These are phyloP conservation scores for Nothophytophthora sp. DNA, from an alignment of 352 stramenopile species.

Conservation along the genomic window DNA sequence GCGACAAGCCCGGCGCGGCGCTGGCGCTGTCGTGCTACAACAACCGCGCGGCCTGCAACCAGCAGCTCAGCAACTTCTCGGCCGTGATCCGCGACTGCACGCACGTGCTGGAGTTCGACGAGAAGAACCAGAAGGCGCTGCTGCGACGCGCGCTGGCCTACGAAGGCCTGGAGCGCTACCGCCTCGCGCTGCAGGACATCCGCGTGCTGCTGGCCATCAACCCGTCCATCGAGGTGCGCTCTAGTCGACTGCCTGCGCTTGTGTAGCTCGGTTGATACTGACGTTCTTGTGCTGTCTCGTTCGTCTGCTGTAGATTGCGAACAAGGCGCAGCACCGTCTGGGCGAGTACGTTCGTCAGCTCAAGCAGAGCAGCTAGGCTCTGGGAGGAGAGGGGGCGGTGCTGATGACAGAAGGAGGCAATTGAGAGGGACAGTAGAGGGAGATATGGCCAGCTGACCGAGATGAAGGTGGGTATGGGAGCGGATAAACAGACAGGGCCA, in stretches of 20 bases:
- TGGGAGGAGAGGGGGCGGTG: slow-evolving; percentile 3
- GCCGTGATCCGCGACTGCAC: slow-evolving; percentile 95
- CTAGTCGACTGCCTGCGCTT: not conserved
- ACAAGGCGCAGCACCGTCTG: slow-evolving; percentile 90
- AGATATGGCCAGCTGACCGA: too few relatives aligned
- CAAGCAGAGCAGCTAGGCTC: slow-evolving; percentile 75
- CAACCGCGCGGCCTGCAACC: slow-evolving; percentile 96
- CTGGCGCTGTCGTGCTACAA: slow-evolving; percentile 94
- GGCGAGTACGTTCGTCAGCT: slow-evolving; percentile 87
- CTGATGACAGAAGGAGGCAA: too few relatives aligned
- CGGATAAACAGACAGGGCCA: slow-evolving; percentile 35
- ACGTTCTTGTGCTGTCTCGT: slow-evolving; percentile 3
- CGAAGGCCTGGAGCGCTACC: slow-evolving; percentile 95
- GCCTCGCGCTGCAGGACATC: slow-evolving; percentile 87
- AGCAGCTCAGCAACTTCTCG: slow-evolving; percentile 97
- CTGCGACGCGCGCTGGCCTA: slow-evolving; percentile 94
- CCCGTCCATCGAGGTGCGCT: slow-evolving; percentile 82
- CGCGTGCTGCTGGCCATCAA: slow-evolving; percentile 85
- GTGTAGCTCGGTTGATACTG: slow-evolving; percentile 6
- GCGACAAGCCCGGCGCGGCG: slow-evolving; percentile 66
- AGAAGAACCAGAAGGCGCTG: slow-evolving; percentile 95
- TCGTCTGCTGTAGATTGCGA: slow-evolving; percentile 56
- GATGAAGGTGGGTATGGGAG: too few relatives aligned
- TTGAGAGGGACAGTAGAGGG: too few relatives aligned
- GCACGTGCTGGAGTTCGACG: slow-evolving; percentile 93